Percentiles rank a stretch among this genome's conserved stretches.
phyloP scores from a whole-genome alignment of 345 rosid species.

The Pseudoturritis turrita region DNA sequence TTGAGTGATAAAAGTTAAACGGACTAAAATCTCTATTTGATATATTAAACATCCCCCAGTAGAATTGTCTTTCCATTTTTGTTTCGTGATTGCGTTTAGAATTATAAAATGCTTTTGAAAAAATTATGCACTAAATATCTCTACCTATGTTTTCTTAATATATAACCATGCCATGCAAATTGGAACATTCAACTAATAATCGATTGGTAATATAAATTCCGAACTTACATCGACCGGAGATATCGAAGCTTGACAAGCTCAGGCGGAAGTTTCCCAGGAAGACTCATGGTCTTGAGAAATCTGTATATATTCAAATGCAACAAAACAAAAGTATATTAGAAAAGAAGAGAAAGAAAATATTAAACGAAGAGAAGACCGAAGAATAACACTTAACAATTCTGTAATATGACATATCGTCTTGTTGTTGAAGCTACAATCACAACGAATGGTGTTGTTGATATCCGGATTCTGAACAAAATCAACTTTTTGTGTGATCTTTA shows the following conservation, averaged over 20 bases:
- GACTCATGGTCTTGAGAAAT: neutral
- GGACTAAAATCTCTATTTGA: no score
- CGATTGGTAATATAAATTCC: neutral
- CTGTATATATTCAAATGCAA: neutral
- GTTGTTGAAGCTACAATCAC: slow-evolving; percentile 2
- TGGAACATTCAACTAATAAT: neutral
- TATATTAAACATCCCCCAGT: no score
- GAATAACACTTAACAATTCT: slow-evolving; percentile 1
- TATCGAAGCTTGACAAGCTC: neutral
- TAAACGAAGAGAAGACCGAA: neutral
- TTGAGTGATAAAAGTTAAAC: no score
- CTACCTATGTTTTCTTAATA: no score
- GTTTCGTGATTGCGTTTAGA: no score
- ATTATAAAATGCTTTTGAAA: no score
- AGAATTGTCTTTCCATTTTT: no score
- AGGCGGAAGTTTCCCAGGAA: slow-evolving; percentile 12
- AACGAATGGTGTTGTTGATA: neutral
- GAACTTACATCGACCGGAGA: neutral
- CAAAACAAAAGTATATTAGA: neutral
- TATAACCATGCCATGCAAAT: neutral
- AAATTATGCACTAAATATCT: no score
- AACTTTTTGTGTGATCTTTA: neutral
- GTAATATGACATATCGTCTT: slow-evolving; percentile 11
- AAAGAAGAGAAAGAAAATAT: neutral
- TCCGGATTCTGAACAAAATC: neutral